phyloP scores from a whole-genome alignment of 2,329 filamentous ascomycete species.

The Coniochaeta pulveracea region DNA sequence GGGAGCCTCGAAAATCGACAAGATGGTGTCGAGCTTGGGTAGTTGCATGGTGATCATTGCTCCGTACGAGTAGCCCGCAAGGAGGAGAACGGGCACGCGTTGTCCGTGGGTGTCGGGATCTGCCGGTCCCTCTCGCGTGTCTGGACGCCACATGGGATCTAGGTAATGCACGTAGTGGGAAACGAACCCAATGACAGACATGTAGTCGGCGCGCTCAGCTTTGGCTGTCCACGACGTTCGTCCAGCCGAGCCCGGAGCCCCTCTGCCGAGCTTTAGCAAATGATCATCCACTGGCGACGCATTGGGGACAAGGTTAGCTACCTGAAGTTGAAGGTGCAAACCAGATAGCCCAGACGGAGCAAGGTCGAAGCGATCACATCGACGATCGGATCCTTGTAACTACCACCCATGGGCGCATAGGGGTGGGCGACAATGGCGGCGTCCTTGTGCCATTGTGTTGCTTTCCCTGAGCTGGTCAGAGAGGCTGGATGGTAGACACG shows the following conservation, averaged over 20 bases:
- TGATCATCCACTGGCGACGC: too few species aligned
- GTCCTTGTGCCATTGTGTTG: constrained; percentile 32
- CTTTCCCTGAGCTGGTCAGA: constrained; percentile 19
- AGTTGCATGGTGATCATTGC: constrained; percentile 69
- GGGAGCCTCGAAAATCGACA: constrained; percentile 45
- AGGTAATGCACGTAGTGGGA: constrained; percentile 59
- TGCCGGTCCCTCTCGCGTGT: too few species aligned
- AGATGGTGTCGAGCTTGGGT: constrained; percentile 48
- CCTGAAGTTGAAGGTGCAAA: constrained; percentile 90
- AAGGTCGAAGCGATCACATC: constrained; percentile 52
- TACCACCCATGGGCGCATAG: constrained; percentile 79
- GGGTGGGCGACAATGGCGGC: constrained; percentile 72
- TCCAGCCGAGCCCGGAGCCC: constrained; percentile 62
- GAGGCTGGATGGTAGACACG: constrained; percentile 65
- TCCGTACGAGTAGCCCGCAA: constrained; percentile 85
- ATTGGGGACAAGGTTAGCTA: too few species aligned
- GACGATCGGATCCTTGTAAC: constrained; percentile 73
- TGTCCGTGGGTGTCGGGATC: constrained; percentile 2
- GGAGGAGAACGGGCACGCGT: constrained; percentile 32
- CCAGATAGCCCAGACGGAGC: constrained; percentile 59
- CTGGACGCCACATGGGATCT: constrained; percentile 27
- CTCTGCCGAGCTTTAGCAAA: constrained; percentile 37
- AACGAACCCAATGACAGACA: constrained; percentile 71
- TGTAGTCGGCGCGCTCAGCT: constrained; percentile 73
- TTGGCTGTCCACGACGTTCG: constrained; percentile 80